Conservation (phyloP, 257 asterid genomes). For the Solanum chiquidenum region DNA sequence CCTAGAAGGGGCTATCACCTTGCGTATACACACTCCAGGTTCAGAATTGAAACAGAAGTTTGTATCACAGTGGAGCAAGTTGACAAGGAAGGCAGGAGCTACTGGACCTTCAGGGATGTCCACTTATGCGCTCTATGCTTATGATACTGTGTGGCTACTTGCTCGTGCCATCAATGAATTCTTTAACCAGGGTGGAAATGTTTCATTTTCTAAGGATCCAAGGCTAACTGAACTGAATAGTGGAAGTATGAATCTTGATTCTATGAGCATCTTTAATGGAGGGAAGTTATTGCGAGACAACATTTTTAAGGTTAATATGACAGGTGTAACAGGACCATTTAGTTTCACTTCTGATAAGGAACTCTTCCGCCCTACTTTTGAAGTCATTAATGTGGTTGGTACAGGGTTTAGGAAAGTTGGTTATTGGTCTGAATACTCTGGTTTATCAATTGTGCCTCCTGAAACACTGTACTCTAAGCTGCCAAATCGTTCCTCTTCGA, state of each 20-base stretch:
- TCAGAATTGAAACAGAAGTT: conserved; percentile 26
- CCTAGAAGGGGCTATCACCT: conserved; percentile 43
- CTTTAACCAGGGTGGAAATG: conserved; percentile 22
- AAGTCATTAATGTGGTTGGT: conserved; percentile 49
- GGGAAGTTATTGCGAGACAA: conserved; percentile 25
- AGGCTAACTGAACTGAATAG: conserved; percentile 5
- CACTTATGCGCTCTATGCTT: conserved; percentile 39
- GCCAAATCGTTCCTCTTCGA: conserved; percentile 29
- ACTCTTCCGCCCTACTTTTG: conserved; percentile 39
- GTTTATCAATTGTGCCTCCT: conserved; percentile 39
- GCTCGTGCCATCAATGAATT: conserved; percentile 48
- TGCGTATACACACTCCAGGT: conserved; percentile 30
- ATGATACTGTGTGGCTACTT: conserved; percentile 60
- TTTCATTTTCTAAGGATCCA: conserved; percentile 36
- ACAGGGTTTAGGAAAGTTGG: conserved; percentile 29
- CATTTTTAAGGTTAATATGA: conserved; percentile 34
- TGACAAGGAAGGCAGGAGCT: conserved; percentile 4
- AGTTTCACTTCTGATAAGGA: conserved; percentile 27
- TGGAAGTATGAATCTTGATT: conserved; percentile 16
- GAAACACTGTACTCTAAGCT: conserved; percentile 23
- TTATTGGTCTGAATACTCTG: conserved; percentile 51
- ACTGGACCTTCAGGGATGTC: conserved; percentile 16
- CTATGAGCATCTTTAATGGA: conserved; percentile 37
- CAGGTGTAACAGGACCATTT: conserved; percentile 45
- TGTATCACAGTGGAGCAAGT: conserved; percentile 31